These are phyloP conservation scores for Rosa lucieae DNA, from an alignment of 306 rosid species.

Conservation along the genomic window DNA sequence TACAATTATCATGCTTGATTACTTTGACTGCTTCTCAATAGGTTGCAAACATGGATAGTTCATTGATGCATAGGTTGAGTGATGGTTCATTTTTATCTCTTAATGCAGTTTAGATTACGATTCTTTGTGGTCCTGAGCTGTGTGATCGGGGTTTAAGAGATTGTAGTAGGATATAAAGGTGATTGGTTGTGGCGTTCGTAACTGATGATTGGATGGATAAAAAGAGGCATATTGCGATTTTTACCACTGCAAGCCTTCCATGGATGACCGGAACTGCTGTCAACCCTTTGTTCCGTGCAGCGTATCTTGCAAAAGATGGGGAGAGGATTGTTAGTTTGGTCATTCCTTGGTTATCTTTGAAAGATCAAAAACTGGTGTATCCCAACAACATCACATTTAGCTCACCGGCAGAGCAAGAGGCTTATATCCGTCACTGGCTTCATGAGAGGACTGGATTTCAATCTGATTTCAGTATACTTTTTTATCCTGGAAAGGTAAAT, in stretches of 20 bases:
- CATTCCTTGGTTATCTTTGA: conserved; percentile 85
- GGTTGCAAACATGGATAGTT: background rate
- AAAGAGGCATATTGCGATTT: conserved; percentile 75
- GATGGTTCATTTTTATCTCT: background rate
- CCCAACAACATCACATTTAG: conserved; percentile 68
- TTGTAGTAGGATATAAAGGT: background rate
- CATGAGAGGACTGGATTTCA: conserved; percentile 73
- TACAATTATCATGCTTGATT: background rate
- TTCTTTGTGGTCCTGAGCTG: background rate
- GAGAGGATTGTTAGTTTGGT: conserved; percentile 70
- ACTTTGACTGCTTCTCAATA: background rate
- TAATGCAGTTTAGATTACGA: background rate
- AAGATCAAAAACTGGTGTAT: conserved; percentile 72
- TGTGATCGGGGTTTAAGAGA: background rate
- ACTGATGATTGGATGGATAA: conserved; percentile 54
- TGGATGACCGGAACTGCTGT: conserved; percentile 99
- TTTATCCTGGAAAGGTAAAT: conserved; percentile 83
- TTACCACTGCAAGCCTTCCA: conserved; percentile 98
- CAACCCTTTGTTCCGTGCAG: conserved; percentile 94
- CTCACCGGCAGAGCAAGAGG: conserved; percentile 69
- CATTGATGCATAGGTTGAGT: background rate
- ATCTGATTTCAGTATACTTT: conserved; percentile 51
- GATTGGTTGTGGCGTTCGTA: conserved; percentile 21
- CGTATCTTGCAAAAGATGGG: conserved; percentile 65
- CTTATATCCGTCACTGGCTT: conserved; percentile 72